These are phyloP conservation scores for Macrophomina pseudophaseolina DNA, from an alignment of 2,329 filamentous ascomycete genomes.

Conservation along the genomic window DNA sequence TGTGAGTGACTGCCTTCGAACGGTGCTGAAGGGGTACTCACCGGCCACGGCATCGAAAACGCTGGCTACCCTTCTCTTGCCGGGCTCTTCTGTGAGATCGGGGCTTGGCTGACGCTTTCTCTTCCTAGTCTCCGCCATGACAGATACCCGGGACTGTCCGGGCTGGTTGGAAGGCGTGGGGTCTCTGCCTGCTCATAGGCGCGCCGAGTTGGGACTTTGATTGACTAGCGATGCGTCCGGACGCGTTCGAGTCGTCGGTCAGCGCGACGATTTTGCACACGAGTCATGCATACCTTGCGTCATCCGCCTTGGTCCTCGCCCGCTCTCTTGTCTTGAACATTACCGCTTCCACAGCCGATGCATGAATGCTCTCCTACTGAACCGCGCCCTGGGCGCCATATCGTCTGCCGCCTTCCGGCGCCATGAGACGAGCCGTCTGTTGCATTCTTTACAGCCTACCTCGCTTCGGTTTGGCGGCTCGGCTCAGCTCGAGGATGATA, in stretches of 20 bases:
- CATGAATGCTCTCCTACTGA: slow-evolving; percentile 74
- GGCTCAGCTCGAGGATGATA: slow-evolving; percentile 26
- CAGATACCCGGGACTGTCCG: not conserved
- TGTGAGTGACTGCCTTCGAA: not conserved
- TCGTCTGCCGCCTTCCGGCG: slow-evolving; percentile 67
- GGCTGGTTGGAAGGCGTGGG: too few relatives aligned
- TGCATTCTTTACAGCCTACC: slow-evolving; percentile 72
- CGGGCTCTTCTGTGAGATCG: not conserved
- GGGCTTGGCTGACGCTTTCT: not conserved
- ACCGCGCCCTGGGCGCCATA: slow-evolving; percentile 72
- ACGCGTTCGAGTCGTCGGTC: too few relatives aligned
- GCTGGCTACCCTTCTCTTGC: slow-evolving; percentile 53
- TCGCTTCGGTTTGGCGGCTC: slow-evolving; percentile 73
- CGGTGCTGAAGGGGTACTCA: not conserved
- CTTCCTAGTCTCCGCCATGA: not conserved
- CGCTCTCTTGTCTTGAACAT: not conserved
- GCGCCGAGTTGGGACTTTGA: too few relatives aligned
- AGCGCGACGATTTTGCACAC: not conserved
- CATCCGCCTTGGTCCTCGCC: not conserved
- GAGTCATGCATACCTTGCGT: slow-evolving; percentile 9
- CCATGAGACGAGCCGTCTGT: slow-evolving; percentile 67
- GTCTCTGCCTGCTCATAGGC: too few relatives aligned
- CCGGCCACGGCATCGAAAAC: slow-evolving; percentile 74
- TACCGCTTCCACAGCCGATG: slow-evolving; percentile 53
- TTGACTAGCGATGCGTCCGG: too few relatives aligned